phyloP scores from a whole-genome alignment of 164 flowering plant species.

The Akebia trifoliata region DNA sequence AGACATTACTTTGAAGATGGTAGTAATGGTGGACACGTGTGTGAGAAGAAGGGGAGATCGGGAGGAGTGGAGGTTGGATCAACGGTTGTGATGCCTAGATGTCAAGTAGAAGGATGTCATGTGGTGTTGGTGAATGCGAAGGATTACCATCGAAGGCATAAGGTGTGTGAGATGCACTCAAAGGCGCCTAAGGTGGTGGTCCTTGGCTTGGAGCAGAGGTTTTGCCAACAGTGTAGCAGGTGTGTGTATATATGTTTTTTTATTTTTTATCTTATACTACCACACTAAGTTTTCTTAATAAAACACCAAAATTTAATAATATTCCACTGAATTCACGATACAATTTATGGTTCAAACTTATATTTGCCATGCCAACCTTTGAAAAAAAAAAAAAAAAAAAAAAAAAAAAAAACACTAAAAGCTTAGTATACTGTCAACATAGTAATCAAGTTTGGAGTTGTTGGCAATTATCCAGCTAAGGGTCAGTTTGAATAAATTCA shows the following conservation, averaged over 20 bases:
- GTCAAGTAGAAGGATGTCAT: conserved; percentile 74
- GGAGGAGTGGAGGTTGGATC: no score
- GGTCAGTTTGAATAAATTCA: no score
- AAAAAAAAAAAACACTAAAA: no score
- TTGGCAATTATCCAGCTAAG: no score
- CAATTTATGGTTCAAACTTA: no score
- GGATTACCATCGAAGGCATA: conserved; percentile 70
- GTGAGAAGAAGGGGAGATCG: conserved; percentile 37
- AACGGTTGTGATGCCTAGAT: conserved; percentile 37
- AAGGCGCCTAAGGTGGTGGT: conserved; percentile 68
- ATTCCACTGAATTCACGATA: no score
- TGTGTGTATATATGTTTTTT: conserved; percentile 11
- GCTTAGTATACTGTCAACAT: no score
- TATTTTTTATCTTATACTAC: no score
- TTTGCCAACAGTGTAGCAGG: conserved; percentile 90
- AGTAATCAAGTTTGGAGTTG: no score
- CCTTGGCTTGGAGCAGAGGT: conserved; percentile 56
- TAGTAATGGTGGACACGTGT: conserved; percentile 10
- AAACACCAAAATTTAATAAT: no score
- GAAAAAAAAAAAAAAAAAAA: no score
- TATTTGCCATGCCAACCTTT: no score
- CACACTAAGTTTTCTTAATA: background rate
- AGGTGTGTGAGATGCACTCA: conserved; percentile 76
- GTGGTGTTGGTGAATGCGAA: conserved; percentile 47
- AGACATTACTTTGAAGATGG: conserved; percentile 52